Evolutionary conservation across 495 filamentous ascomycete genomes (phyloP).

Genomic region (Platismatia glauca): DNA sequence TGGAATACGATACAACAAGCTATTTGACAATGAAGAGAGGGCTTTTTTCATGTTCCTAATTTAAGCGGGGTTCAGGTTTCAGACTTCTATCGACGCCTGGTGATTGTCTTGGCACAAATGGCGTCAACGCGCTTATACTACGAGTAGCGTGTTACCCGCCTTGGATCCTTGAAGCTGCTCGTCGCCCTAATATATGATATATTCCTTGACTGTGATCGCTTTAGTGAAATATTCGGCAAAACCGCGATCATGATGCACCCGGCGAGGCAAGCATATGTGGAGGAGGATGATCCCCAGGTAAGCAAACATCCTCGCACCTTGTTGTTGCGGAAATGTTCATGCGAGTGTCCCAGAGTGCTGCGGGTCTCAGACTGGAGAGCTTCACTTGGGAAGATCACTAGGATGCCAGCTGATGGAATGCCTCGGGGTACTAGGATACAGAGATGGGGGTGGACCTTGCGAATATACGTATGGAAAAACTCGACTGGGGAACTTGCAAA

Average conservation of each 20-base stretch:
- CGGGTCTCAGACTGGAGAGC: constrained; percentile 3
- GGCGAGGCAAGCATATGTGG: constrained; percentile 88
- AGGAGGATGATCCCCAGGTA: constrained; percentile 68
- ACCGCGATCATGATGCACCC: constrained; percentile 69
- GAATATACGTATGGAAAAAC: constrained; percentile 58
- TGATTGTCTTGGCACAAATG: neutral
- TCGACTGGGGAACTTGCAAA: neutral
- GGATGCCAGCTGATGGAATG: constrained; percentile 26
- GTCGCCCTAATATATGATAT: neutral
- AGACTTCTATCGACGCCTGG: too few relatives aligned
- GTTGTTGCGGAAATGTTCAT: constrained; percentile 26
- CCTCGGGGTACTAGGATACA: constrained; percentile 36
- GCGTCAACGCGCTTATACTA: neutral
- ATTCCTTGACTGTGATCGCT: neutral
- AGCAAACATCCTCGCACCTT: constrained; percentile 28
- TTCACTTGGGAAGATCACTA: constrained; percentile 8
- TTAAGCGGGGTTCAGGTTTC: too few relatives aligned
- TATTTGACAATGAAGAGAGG: too few relatives aligned
- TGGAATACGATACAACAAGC: too few relatives aligned
- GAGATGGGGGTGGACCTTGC: constrained; percentile 69
- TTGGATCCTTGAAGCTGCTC: neutral
- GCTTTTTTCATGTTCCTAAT: too few relatives aligned
- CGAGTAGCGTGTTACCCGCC: neutral
- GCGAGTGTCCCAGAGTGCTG: constrained; percentile 14
- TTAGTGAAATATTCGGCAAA: neutral